Evolutionary conservation across 345 rosid genomes (phyloP), one percentile per base, ranked within the genome.

Genomic region (Fremontodendron californicum): DNA sequence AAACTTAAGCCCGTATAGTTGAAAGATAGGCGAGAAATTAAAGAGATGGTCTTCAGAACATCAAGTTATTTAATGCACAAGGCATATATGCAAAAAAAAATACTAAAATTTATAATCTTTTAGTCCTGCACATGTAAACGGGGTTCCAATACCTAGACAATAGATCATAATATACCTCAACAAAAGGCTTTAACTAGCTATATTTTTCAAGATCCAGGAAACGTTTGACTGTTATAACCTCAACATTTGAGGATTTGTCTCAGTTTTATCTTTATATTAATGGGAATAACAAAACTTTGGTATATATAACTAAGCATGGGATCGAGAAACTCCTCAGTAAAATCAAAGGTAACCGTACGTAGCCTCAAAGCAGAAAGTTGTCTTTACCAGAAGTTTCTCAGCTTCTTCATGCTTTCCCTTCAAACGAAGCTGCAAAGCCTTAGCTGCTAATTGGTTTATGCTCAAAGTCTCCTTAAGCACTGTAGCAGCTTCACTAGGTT

Each of bases 361-460:
- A 69, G 10, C 39, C 39, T 35, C 10, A 75, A 45, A 63, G 29
- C 10, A 16, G 39, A 71, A 45, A 23, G 43, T 63, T 69, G 33
- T n/a, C 45, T 85, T 71, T 82, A 94, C 98, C 94, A 88, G 81
- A 49, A 93, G 85, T 81, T 89, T 86, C 69, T 96, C 87, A 57
- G 99, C 97, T 86, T 96, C 97, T 49, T 89, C 92, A 49, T 63
- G 93, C 82, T 93, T 95, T 79, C 98, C 99, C 83, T 93, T 90
- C 90, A 93, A 75, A 19, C 92, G 94, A 61, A 93, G 92, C 84
- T 90, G 99, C 84, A 90, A 70, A 19, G 97, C 98, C 86, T 91
- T 96, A 66, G 99, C 98, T 58, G 94, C 94, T 71, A 92, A 75
- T 77, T 92, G 90, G 82, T 96, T 96, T 65, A 92, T 87, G 81